phyloP scores from a whole-genome alignment of 768 basidiomycete genomes.

The Leccinellum albellum region DNA sequence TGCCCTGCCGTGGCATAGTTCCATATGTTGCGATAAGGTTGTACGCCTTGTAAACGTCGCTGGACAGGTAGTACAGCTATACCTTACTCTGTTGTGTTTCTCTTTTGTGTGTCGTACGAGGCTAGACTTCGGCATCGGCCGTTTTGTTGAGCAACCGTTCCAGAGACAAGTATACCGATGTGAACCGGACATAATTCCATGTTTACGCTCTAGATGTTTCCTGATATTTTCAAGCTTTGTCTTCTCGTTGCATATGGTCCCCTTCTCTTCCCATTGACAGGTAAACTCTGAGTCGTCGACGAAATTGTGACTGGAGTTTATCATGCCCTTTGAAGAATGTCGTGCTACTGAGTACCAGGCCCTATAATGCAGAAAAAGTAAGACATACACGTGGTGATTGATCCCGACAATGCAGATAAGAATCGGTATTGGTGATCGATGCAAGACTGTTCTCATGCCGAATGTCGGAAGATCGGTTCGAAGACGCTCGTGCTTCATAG shows the following conservation, averaged over 20 bases:
- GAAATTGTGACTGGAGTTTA: not conserved
- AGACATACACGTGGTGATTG: not conserved
- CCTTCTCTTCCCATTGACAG: conserved; percentile 1
- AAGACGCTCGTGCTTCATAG: too few relatives aligned
- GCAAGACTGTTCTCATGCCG: not conserved
- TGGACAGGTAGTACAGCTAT: not conserved
- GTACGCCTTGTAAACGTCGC: not conserved
- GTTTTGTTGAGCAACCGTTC: not conserved
- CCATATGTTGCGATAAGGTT: not conserved
- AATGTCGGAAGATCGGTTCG: too few relatives aligned
- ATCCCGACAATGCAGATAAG: not conserved
- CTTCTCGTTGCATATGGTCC: not conserved
- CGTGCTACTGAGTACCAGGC: not conserved
- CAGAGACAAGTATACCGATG: not conserved
- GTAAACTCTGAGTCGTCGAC: not conserved
- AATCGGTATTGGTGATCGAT: not conserved
- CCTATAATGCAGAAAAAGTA: too few relatives aligned
- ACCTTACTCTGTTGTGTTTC: not conserved
- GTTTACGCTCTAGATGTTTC: not conserved
- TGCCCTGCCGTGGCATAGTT: not conserved
- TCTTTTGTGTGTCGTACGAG: conserved; percentile 4
- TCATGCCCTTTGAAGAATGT: not conserved
- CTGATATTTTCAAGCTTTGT: not conserved
- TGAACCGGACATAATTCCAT: not conserved
- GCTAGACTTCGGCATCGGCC: conserved; percentile 1